These are phyloP conservation scores for Eutypa lata DNA, from an alignment of 2,329 filamentous ascomycete genomes.

Conservation along the genomic window DNA sequence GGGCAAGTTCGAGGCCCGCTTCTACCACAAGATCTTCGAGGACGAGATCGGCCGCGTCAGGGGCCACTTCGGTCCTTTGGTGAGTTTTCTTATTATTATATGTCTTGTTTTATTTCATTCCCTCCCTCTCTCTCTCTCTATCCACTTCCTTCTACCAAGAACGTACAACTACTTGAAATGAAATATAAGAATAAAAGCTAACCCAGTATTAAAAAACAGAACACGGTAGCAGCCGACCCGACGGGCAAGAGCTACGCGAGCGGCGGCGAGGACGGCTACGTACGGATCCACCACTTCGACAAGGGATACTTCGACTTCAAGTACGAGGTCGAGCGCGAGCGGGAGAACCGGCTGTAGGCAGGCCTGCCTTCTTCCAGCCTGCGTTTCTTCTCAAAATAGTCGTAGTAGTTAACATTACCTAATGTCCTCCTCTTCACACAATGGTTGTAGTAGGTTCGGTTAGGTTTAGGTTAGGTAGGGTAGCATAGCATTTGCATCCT, in stretches of 20 bases:
- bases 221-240: slow-evolving; percentile 93
- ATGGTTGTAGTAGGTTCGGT: too few relatives aligned
- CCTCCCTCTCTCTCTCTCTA: too few relatives aligned
- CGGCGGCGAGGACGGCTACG: slow-evolving; percentile 97
- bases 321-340: slow-evolving; percentile 96
- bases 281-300: slow-evolving; percentile 97
- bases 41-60: slow-evolving; percentile 97
- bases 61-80: slow-evolving; percentile 91
- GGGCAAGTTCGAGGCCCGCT: slow-evolving; percentile 98
- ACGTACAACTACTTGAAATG: too few relatives aligned
- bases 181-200: neutral
- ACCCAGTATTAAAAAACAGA: slow-evolving; percentile 41
- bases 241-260: slow-evolving; percentile 89
- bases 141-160: slow-evolving; percentile 4
- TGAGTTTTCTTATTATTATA: too few relatives aligned
- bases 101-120: too few relatives aligned
- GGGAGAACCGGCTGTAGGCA: slow-evolving; percentile 35
- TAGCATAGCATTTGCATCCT: neutral
- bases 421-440: neutral
- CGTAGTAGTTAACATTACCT: neutral
- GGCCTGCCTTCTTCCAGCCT: neutral
- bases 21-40: slow-evolving; percentile 99
- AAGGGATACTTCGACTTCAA: slow-evolving; percentile 98
- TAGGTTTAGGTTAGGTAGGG: too few relatives aligned
- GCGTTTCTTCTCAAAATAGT: neutral